phyloP scores from a whole-genome alignment of 2,329 filamentous ascomycete species.

The Dactylellina cionopaga region DNA sequence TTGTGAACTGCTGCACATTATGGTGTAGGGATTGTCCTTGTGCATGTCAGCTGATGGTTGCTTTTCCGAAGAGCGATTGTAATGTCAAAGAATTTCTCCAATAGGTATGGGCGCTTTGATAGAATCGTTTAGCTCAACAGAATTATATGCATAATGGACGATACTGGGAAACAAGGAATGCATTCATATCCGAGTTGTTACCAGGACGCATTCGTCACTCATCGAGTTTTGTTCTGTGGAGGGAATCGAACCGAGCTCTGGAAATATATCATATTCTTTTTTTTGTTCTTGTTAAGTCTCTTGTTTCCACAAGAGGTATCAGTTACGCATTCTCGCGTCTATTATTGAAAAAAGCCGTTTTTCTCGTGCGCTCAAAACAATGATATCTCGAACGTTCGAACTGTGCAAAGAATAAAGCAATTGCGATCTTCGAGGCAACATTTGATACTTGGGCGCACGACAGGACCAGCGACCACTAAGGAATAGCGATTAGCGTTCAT shows the following conservation, averaged over 20 bases:
- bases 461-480: constrained; percentile 44
- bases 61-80: constrained; percentile 34
- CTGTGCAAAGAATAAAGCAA: constrained; percentile 50
- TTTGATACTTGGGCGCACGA: constrained; percentile 46
- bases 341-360: constrained; percentile 36
- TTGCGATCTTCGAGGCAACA: constrained; percentile 51
- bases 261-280: constrained; percentile 50
- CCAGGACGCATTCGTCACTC: constrained; percentile 51
- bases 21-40: constrained; percentile 32
- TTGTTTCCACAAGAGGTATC: constrained; percentile 9
- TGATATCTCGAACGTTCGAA: too few relatives aligned
- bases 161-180: constrained; percentile 34
- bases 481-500: constrained; percentile 50
- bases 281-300: background rate
- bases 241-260: constrained; percentile 49
- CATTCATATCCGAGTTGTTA: constrained; percentile 50
- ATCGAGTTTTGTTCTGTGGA: constrained; percentile 29
- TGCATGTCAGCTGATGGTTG: constrained; percentile 52
- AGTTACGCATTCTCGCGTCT: constrained; percentile 42
- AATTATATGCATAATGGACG: constrained; percentile 33
- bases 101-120: constrained; percentile 50
- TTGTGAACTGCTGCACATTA: constrained; percentile 47
- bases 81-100: constrained; percentile 45
- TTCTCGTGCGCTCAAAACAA: constrained; percentile 50
- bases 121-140: constrained; percentile 38